Base-by-base conservation (phyloP, 345 rosid genomes). In the Bruguiera gymnorhiza region DNA sequence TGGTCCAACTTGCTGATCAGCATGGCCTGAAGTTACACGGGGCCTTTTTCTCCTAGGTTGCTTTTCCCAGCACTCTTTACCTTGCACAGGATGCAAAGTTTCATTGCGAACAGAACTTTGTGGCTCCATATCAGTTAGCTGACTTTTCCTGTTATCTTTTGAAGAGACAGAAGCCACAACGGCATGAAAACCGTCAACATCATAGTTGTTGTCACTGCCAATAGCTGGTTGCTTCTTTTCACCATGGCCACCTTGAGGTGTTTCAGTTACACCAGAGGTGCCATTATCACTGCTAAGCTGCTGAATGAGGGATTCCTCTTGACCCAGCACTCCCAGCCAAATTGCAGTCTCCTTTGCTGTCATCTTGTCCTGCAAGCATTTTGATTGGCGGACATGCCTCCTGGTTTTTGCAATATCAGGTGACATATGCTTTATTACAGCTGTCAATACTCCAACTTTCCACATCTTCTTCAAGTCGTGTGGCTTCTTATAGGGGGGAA, bases 281-380 rank as follows among this genome's bases (percentile, higher is more conserved):
- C 97, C 97, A 71, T 88, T 92, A 55, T 92, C 99, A 64, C 93
- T 88, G 69, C 96, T 90, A 63, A 86, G 90, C 81, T 90, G 96
- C 78, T 43, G 85, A 73, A 92, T 80, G 15, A 78, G 77, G 34
- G 98, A 85, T 70, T 92, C 99, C 79, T 90, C 97, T 63, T 81
- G 84, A 80, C 83, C 84, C 87, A 96, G 73, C 69, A 96, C 98
- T 43, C 90, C 94, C 78, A 90, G 77, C 99, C 99, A 96, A 78
- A 92, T 89, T 23, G 98, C 99, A 69, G 97, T 96, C 83, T 96
- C 99, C 83, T 96, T 96, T 62, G 97, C 99, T 0, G 99, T 92
- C 98, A 96, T 96, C 86, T 96, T 96, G 77, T 92, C 99, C 82
- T 96, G 98, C 62, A 92, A 85, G 82, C 99, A 96, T 74, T 96